Base-by-base conservation (phyloP, 1,139 yeast genomes). In the Nakaseomyces uthaithaninus region DNA sequence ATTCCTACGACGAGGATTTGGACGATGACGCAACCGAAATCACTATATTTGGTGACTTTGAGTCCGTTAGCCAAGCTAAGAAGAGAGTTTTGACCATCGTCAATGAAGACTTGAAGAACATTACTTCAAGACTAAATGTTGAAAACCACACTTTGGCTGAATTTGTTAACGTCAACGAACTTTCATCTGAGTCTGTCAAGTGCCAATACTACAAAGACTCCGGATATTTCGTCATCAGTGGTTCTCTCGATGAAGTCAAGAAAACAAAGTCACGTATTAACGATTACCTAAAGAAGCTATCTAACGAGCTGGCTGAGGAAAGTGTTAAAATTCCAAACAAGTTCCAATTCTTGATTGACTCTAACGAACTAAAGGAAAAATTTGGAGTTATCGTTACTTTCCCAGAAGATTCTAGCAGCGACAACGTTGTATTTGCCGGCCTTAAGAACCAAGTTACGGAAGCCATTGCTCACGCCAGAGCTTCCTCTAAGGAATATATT, bases 41-140 rank as follows among this genome's bases (percentile, higher is more conserved):
- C 42, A 66, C 77, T 24, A 69, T 91, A 46, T 82, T 76, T 46
- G 98, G 98, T 65, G 95, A 87, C 57, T 73, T 75, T 44, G 94
- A 83, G 59, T 89, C 95, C 43, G 82, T 84, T 49, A 74, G 72
- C 50, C 71, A 73, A 41, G 95, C 97, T 20, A 81, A 80, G 54
- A 64, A 67, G 37, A 77, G 72, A 55, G 86, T 91, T 49, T 55
- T 77, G 57, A 75, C 75, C 23, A 82, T 87, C 54, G 94, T 89
- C 38, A 70, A 75, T 52, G 84, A 83, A 51, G 80, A 83, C 56
- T 81, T 85, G 40, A 80, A 78, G 54, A 69, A 65, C 52, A 65
- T 77, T 48, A 64, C 74, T 4, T 58, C 73, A 27, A 75, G 67
- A 53, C 47, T 81, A 30, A 54, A 66, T 15, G 66, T 81, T 27